Conservation (phyloP, 192 early-diverging fungal species). For the Radiomyces spectabilis region DNA sequence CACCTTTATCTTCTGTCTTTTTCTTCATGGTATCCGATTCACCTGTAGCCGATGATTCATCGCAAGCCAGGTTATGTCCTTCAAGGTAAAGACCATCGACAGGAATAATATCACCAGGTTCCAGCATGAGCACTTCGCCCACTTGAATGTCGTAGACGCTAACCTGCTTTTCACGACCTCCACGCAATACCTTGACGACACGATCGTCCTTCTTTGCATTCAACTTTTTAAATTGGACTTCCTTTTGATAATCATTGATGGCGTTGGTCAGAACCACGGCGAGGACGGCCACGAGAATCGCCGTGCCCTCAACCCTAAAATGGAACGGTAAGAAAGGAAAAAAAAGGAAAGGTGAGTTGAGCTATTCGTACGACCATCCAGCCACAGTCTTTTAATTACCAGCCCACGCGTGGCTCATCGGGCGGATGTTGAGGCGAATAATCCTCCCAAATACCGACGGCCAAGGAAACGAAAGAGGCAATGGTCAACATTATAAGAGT, state of each 20-base stretch:
- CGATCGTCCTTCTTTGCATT: conserved; percentile 85
- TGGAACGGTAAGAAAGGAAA: background rate
- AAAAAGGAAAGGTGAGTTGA: background rate
- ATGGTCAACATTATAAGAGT: conserved; percentile 76
- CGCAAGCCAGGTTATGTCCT: conserved; percentile 75
- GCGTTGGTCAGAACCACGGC: conserved; percentile 89
- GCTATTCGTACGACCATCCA: too few species aligned
- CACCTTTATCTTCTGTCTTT: conserved; percentile 37
- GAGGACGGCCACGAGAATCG: conserved; percentile 79
- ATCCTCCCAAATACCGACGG: conserved; percentile 83
- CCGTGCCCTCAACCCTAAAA: conserved; percentile 52
- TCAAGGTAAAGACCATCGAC: conserved; percentile 85
- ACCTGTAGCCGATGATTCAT: conserved; percentile 90
- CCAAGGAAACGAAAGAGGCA: conserved; percentile 76
- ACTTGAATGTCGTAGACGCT: conserved; percentile 77
- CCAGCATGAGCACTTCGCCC: conserved; percentile 81
- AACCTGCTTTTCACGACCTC: conserved; percentile 66
- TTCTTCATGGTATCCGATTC: conserved; percentile 86
- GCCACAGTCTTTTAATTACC: conserved; percentile 54
- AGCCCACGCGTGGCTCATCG: conserved; percentile 70
- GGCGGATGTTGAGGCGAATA: conserved; percentile 49
- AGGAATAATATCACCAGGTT: conserved; percentile 89
- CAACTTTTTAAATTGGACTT: conserved; percentile 80
- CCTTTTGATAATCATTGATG: conserved; percentile 89
- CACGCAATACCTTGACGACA: conserved; percentile 64